These are phyloP conservation scores for Quercus phellos DNA, from an alignment of 331 rosid species.

Conservation along the genomic window DNA sequence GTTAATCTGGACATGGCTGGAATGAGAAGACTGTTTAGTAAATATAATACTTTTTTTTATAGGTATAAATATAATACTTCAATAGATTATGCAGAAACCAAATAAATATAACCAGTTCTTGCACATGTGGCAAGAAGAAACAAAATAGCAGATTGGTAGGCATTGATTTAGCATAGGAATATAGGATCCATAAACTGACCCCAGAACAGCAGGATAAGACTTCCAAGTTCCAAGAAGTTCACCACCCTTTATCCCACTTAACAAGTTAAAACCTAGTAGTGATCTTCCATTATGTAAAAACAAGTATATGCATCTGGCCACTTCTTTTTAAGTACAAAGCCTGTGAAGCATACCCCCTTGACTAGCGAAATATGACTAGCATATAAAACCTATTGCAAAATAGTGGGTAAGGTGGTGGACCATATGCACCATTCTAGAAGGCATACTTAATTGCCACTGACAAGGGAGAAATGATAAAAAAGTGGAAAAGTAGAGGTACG, in stretches of 20 bases:
- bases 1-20: slow-evolving; percentile 69
- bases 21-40: slow-evolving; percentile 23
- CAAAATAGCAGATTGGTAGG: slow-evolving; percentile 4
- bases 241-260: neutral
- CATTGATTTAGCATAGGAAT: slow-evolving; percentile 2
- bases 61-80: neutral
- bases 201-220: slow-evolving; percentile 4
- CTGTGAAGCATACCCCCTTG: neutral
- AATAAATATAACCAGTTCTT: neutral
- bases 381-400: neutral
- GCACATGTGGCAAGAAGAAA: slow-evolving; percentile 3
- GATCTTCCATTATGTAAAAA: neutral
- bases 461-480: neutral
- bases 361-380: neutral
- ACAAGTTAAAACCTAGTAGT: neutral
- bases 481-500: neutral
- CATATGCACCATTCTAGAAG: neutral
- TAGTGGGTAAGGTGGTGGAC: neutral
- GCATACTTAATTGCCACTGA: neutral
- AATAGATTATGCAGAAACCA: neutral
- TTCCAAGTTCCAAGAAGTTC: slow-evolving; percentile 1
- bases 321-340: neutral
- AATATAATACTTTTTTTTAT: neutral
- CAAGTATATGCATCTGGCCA: neutral
- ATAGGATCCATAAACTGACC: slow-evolving; percentile 7